Conservation (phyloP, 2,329 filamentous ascomycete genomes). For the Aaosphaeria pasadenensis region DNA sequence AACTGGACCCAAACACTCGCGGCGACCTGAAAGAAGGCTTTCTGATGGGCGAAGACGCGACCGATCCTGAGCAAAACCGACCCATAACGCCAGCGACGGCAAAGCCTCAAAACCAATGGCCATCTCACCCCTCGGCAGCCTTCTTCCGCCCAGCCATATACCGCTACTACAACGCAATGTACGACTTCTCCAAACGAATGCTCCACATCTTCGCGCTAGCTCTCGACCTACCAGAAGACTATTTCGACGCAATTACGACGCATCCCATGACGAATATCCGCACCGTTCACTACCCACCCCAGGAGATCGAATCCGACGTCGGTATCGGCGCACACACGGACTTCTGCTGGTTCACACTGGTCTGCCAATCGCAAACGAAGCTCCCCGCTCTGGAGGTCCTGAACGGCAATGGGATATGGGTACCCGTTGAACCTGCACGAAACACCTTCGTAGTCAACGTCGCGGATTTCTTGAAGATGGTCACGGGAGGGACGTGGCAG, state of each 20-base stretch:
- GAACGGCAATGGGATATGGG: conserved; percentile 41
- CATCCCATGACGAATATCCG: conserved; percentile 44
- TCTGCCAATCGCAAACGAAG: conserved; percentile 25
- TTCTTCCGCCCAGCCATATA: conserved; percentile 31
- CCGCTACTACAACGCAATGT: conserved; percentile 30
- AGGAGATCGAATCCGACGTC: conserved; percentile 25
- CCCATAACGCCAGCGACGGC: conserved; percentile 11
- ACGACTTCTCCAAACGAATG: conserved; percentile 29
- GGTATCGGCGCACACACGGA: conserved; percentile 44
- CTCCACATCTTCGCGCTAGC: conserved; percentile 38
- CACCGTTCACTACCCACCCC: conserved; percentile 41
- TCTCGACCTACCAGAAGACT: conserved; percentile 38
- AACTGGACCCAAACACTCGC: conserved; percentile 31
- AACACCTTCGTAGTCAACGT: conserved; percentile 42
- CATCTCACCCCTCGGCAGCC: conserved; percentile 19
- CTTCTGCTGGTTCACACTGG: conserved; percentile 44
- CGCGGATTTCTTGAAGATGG: conserved; percentile 40
- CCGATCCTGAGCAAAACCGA: conserved; percentile 27
- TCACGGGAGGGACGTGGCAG: conserved; percentile 40
- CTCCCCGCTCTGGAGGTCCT: conserved; percentile 39
- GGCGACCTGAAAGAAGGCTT: conserved; percentile 36
- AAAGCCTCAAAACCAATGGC: conserved; percentile 30
- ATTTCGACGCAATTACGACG: conserved; percentile 37
- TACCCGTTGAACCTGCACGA: conserved; percentile 35
- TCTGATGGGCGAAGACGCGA: conserved; percentile 34